phyloP scores from a whole-genome alignment of 148 eudicot genomes.

The Spergularia bocconei region DNA sequence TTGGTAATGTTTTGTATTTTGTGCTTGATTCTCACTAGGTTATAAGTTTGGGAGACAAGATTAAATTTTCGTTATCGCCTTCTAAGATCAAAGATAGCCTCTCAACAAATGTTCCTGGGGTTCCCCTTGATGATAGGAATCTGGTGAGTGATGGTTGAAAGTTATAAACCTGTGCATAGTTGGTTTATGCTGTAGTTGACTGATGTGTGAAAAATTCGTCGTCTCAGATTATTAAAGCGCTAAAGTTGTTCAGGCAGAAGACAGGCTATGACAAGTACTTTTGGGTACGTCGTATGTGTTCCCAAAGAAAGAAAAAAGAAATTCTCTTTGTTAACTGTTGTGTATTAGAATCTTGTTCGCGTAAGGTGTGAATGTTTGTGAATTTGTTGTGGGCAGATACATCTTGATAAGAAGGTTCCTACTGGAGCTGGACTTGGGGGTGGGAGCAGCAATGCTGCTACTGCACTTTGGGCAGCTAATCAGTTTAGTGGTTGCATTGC shows the following conservation, averaged over 20 bases:
- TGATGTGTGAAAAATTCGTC: slow-evolving; percentile 12
- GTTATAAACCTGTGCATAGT: slow-evolving; percentile 11
- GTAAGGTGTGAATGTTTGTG: not conserved
- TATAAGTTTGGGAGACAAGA: slow-evolving; percentile 88
- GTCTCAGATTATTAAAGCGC: slow-evolving; percentile 83
- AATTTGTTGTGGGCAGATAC: slow-evolving; percentile 50
- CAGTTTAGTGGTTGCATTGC: slow-evolving; percentile 85
- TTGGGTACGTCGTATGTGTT: slow-evolving; percentile 49
- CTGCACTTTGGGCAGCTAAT: slow-evolving; percentile 97
- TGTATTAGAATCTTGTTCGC: not conserved
- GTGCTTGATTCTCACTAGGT: slow-evolving; percentile 37
- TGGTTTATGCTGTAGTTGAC: not conserved
- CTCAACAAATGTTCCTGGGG: slow-evolving; percentile 85
- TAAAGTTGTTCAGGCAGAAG: slow-evolving; percentile 77
- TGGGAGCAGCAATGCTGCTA: slow-evolving; percentile 98
- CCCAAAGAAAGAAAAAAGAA: not conserved
- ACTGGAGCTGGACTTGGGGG: slow-evolving; percentile 99
- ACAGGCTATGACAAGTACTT: slow-evolving; percentile 79
- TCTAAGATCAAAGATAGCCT: slow-evolving; percentile 76
- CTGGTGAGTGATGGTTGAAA: slow-evolving; percentile 52
- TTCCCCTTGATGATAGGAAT: slow-evolving; percentile 87
- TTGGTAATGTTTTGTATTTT: not conserved
- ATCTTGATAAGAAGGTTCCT: slow-evolving; percentile 94
- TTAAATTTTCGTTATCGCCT: slow-evolving; percentile 89
- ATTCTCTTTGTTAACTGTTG: not conserved